Percentiles rank a stretch among this genome's conserved stretches.
These are phyloP conservation scores for Cubamyces lactineus DNA, from an alignment of 768 basidiomycete genomes.

Conservation along the genomic window DNA sequence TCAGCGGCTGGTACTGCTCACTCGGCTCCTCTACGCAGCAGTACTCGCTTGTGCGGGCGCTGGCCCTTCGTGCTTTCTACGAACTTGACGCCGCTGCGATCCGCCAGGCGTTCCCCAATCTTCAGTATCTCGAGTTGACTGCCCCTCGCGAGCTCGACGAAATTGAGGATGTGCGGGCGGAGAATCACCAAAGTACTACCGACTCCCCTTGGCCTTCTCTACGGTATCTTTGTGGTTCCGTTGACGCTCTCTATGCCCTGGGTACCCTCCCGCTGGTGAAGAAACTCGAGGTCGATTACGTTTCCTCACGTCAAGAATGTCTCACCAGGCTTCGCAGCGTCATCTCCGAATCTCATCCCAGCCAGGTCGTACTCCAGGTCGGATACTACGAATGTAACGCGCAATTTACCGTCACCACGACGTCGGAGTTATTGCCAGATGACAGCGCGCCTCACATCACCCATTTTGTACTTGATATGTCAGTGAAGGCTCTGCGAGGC, in stretches of 20 bases:
- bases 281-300: slow-evolving; percentile 3
- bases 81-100: background rate
- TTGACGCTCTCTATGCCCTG: background rate
- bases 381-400: background rate
- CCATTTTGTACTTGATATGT: background rate
- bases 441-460: background rate
- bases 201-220: background rate
- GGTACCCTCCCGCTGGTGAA: background rate
- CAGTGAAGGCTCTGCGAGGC: background rate
- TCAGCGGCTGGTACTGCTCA: slow-evolving; percentile 1
- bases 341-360: background rate
- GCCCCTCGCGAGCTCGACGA: background rate
- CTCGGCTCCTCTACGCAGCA: background rate
- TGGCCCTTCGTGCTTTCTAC: slow-evolving; percentile 1
- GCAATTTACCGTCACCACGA: background rate
- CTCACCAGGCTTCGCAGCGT: background rate
- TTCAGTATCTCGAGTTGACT: background rate
- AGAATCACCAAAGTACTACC: background rate
- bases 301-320: background rate
- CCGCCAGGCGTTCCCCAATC: background rate
- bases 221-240: background rate
- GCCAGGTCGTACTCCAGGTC: background rate
- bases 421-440: background rate
- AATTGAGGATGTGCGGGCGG: background rate
- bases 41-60: slow-evolving; percentile 3